A percentile compares a stretch with the other conserved stretches of the same genome.
Conservation (phyloP, 2,329 filamentous ascomycete species). For the Zopfia rhizophila region DNA sequence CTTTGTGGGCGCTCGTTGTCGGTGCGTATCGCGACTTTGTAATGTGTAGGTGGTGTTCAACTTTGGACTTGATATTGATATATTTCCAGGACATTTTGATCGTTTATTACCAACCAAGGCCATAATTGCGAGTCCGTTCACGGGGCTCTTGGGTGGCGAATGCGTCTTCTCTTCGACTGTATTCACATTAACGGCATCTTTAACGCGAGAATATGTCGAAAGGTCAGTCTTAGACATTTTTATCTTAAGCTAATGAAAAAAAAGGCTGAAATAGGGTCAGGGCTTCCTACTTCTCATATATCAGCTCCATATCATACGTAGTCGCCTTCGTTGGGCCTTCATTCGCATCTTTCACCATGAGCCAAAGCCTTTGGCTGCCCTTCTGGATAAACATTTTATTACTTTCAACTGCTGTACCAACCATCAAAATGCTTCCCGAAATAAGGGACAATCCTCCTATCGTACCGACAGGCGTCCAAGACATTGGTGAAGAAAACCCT, state of each 20-base stretch:
- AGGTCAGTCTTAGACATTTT: constrained; percentile 27
- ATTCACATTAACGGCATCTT: constrained; percentile 44
- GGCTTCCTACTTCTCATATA: constrained; percentile 49
- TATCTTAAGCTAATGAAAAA: too few relatives aligned
- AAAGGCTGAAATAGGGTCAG: constrained; percentile 21
- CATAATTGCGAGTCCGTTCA: constrained; percentile 43
- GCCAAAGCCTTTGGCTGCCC: constrained; percentile 46
- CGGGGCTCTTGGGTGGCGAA: constrained; percentile 46
- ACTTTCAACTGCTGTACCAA: constrained; percentile 38
- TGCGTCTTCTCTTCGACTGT: constrained; percentile 50
- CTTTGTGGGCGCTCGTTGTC: constrained; percentile 42
- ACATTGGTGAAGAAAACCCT: constrained; percentile 31
- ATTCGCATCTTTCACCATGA: constrained; percentile 47
- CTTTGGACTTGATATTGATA: constrained; percentile 5
- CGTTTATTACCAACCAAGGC: constrained; percentile 40
- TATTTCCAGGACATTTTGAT: constrained; percentile 33
- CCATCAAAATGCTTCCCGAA: constrained; percentile 32
- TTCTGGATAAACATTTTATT: constrained; percentile 47
- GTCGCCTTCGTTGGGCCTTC: constrained; percentile 47
- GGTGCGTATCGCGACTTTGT: constrained; percentile 40
- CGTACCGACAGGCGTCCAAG: not conserved
- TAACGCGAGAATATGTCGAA: constrained; percentile 45
- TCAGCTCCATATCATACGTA: constrained; percentile 47
- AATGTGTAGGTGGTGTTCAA: not conserved
- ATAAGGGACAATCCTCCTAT: constrained; percentile 6